These are phyloP conservation scores for Gossypium anomalum DNA, from an alignment of 345 rosid genomes.

Conservation along the genomic window DNA sequence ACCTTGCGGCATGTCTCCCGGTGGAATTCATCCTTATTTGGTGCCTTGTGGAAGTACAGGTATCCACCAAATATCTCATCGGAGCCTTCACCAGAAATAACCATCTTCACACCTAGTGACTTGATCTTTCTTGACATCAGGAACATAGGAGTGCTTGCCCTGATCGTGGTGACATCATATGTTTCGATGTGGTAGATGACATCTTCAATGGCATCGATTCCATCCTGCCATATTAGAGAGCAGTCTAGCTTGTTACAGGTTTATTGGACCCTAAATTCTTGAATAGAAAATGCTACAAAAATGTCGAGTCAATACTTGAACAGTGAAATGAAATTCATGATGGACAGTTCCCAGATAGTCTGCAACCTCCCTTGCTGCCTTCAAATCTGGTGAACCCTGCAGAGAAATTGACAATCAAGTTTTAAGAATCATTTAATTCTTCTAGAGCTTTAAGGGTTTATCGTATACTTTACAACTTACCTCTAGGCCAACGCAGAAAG, in stretches of 20 bases:
- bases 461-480: slow-evolving; percentile 23
- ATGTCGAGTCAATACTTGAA: slow-evolving; percentile 44
- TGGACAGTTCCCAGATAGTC: slow-evolving; percentile 83
- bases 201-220: slow-evolving; percentile 95
- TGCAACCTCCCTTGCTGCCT: slow-evolving; percentile 83
- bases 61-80: slow-evolving; percentile 96
- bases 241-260: neutral
- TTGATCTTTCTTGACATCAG: slow-evolving; percentile 88
- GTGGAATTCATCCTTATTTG: slow-evolving; percentile 83
- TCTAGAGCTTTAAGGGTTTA: neutral
- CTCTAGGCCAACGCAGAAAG: slow-evolving; percentile 90
- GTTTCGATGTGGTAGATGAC: slow-evolving; percentile 89
- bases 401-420: slow-evolving; percentile 3
- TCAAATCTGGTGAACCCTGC: slow-evolving; percentile 87
- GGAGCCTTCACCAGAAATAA: slow-evolving; percentile 93
- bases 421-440: slow-evolving; percentile 2
- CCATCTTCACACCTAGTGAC: slow-evolving; percentile 94
- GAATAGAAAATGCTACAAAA: neutral
- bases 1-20: slow-evolving; percentile 89
- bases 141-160: slow-evolving; percentile 95
- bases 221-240: slow-evolving; percentile 44
- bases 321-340: slow-evolving; percentile 90
- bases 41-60: slow-evolving; percentile 94
- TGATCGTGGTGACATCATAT: slow-evolving; percentile 80
- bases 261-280: neutral